Percentiles rank a stretch among this genome's conserved stretches.
Conservation (phyloP, 768 basidiomycete genomes). For the Hericium rajendrae region DNA sequence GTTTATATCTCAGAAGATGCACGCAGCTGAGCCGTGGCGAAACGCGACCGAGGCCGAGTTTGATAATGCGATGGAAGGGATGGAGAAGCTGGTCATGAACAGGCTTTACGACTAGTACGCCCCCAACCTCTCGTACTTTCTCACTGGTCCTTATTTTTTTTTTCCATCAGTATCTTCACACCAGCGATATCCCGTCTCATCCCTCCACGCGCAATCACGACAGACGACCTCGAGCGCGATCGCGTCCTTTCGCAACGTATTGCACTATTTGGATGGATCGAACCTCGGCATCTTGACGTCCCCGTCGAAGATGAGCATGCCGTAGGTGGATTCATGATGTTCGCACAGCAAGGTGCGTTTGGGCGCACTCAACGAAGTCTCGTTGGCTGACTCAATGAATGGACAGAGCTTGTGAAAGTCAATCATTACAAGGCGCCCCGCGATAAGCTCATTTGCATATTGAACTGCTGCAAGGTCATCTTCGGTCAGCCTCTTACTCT, state of each 20-base stretch:
- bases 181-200: conserved; percentile 62
- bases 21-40: conserved; percentile 75
- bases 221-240: conserved; percentile 96
- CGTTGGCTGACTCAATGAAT: background rate
- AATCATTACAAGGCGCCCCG: conserved; percentile 99
- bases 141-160: background rate
- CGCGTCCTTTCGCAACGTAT: conserved; percentile 85
- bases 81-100: conserved; percentile 99
- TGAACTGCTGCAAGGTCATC: conserved; percentile 98
- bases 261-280: conserved; percentile 83
- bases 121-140: conserved; percentile 11
- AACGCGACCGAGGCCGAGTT: conserved; percentile 74
- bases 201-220: conserved; percentile 71
- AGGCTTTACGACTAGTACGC: conserved; percentile 87
- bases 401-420: conserved; percentile 82
- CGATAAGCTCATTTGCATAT: conserved; percentile 94
- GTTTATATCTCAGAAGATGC: conserved; percentile 91
- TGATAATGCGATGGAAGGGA: conserved; percentile 94
- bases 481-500: conserved; percentile 55
- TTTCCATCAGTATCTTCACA: conserved; percentile 69
- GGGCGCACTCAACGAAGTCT: background rate
- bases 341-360: conserved; percentile 72
- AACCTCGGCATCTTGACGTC: conserved; percentile 83
- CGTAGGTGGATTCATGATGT: conserved; percentile 64
- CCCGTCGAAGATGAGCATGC: conserved; percentile 53